A percentile compares a stretch with the other conserved stretches of the same genome.
These are phyloP conservation scores for Heterobasidion irregulare DNA, from an alignment of 1,284 basidiomycete genomes.

Conservation along the genomic window DNA sequence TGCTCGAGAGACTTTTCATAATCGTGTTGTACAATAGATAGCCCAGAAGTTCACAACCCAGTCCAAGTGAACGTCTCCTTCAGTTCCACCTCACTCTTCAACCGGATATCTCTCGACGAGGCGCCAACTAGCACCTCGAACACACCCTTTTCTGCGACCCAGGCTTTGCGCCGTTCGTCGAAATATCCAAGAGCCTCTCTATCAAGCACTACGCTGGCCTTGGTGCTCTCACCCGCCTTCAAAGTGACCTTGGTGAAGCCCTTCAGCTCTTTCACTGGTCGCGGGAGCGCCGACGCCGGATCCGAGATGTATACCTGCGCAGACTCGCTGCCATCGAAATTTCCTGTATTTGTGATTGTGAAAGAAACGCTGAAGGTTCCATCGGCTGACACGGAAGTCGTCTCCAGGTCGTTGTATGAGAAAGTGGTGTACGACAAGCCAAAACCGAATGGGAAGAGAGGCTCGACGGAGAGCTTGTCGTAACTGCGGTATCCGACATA, in stretches of 20 bases:
- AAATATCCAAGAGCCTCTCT: conserved; percentile 53
- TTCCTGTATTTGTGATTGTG: conserved; percentile 49
- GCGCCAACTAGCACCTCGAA: conserved; percentile 40
- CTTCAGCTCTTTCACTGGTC: conserved; percentile 48
- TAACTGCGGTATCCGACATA: conserved; percentile 71
- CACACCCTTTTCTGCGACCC: conserved; percentile 35
- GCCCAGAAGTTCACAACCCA: conserved; percentile 25
- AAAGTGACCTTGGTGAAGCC: conserved; percentile 51
- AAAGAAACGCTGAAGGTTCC: conserved; percentile 30
- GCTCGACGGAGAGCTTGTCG: conserved; percentile 44
- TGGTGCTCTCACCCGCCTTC: conserved; percentile 29
- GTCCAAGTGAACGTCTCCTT: conserved; percentile 34
- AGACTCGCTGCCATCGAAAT: conserved; percentile 49
- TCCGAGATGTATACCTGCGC: conserved; percentile 61
- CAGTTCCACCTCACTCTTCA: conserved; percentile 29
- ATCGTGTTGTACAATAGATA: too few relatives aligned
- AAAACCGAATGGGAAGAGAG: conserved; percentile 69
- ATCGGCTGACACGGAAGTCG: conserved; percentile 21
- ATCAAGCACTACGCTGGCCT: conserved; percentile 40
- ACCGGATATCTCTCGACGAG: conserved; percentile 34
- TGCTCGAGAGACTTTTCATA: too few relatives aligned
- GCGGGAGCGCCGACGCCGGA: conserved; percentile 42
- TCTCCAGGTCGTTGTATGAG: conserved; percentile 36
- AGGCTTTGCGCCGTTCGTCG: conserved; percentile 33
- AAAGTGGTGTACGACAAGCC: conserved; percentile 74